Percentiles rank a stretch among this genome's conserved stretches.
phyloP scores from a whole-genome alignment of 2,329 filamentous ascomycete genomes.

The Verticillium nubilum region DNA sequence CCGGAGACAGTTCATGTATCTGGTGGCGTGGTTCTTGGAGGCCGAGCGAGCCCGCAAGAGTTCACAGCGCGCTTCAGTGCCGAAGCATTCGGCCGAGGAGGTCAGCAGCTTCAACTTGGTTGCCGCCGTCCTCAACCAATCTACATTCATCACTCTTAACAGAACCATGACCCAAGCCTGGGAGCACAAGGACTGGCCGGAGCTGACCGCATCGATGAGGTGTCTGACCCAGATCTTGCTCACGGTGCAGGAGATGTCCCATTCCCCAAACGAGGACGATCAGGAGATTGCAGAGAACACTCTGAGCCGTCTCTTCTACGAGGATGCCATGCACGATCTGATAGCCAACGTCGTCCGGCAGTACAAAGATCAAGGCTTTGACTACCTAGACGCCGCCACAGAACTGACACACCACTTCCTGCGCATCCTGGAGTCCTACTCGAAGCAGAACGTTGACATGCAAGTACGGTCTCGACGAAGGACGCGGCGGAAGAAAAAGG shows the following conservation, averaged over 20 bases:
- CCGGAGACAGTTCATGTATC: conserved; percentile 82
- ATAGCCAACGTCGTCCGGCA: conserved; percentile 72
- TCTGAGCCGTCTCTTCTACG: conserved; percentile 95
- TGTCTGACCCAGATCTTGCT: conserved; percentile 93
- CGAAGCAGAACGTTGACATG: conserved; percentile 90
- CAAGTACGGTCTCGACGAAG: conserved; percentile 80
- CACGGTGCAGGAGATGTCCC: conserved; percentile 87
- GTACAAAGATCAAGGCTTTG: conserved; percentile 93
- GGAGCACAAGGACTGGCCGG: conserved; percentile 81
- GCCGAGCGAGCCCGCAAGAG: conserved; percentile 72
- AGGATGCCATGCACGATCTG: conserved; percentile 87
- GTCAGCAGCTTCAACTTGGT: conserved; percentile 79
- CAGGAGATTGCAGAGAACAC: conserved; percentile 98
- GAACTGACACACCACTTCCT: conserved; percentile 90
- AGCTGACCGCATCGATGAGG: conserved; percentile 81
- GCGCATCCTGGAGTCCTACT: conserved; percentile 86
- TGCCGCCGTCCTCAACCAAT: conserved; percentile 85
- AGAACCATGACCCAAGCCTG: conserved; percentile 72
- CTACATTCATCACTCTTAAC: conserved; percentile 88
- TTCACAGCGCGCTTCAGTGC: conserved; percentile 47
- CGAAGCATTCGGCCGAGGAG: conserved; percentile 40
- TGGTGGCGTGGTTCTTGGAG: conserved; percentile 87
- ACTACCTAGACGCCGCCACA: conserved; percentile 87
- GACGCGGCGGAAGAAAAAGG: conserved; percentile 67
- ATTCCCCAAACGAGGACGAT: conserved; percentile 82